Evolutionary conservation across 345 rosid species (phyloP).

Genomic region (Alliaria petiolata): DNA sequence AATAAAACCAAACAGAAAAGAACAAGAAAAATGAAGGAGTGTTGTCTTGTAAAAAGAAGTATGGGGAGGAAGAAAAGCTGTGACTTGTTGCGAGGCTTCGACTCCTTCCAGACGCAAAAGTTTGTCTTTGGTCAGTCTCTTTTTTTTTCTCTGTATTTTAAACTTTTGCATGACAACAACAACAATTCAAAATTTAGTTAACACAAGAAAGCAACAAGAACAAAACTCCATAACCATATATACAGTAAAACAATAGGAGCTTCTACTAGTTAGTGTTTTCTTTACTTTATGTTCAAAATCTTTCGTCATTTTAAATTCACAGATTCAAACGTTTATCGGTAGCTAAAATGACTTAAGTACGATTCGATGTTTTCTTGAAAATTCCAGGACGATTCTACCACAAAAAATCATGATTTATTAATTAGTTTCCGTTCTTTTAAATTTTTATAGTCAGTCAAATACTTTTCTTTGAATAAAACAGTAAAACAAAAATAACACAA

Average conservation of each 20-base stretch:
- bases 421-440: too few species aligned
- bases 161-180: slow-evolving; percentile 29
- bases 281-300: neutral
- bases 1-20: slow-evolving; percentile 28
- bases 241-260: too few species aligned
- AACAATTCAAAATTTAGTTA: slow-evolving; percentile 12
- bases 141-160: slow-evolving; percentile 10
- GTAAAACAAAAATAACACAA: neutral
- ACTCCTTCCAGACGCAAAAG: slow-evolving; percentile 19
- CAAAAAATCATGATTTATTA: too few species aligned
- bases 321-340: too few species aligned
- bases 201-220: too few species aligned
- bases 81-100: slow-evolving; percentile 18
- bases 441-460: too few species aligned
- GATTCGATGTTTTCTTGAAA: too few species aligned
- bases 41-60: slow-evolving; percentile 17
- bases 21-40: slow-evolving; percentile 28
- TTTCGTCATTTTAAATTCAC: too few species aligned
- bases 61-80: slow-evolving; percentile 29
- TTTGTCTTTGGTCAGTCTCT: slow-evolving; percentile 23
- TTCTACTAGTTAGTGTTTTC: neutral
- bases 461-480: too few species aligned
- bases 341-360: too few species aligned
- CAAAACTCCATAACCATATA: too few species aligned
- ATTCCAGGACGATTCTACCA: too few species aligned